Conservation (phyloP, 1,284 basidiomycete species). For the Cryptococcus deneoformans region DNA sequence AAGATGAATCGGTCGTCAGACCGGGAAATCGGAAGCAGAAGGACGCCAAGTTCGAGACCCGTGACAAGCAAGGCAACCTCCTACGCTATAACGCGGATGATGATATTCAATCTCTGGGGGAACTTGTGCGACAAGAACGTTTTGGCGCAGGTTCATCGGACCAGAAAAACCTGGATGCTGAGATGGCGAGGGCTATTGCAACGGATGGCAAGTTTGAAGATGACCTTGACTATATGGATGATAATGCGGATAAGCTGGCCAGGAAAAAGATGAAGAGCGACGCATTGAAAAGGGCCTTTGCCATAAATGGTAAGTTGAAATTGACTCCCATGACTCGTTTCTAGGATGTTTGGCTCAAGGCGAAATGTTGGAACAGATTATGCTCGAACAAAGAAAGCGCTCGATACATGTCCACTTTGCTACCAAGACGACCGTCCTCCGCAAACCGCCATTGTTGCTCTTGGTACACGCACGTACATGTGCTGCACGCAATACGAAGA, state of each 20-base stretch:
- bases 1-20: slow-evolving; percentile 21
- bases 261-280: slow-evolving; percentile 93
- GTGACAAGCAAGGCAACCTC: slow-evolving; percentile 85
- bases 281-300: slow-evolving; percentile 94
- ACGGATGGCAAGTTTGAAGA: slow-evolving; percentile 83
- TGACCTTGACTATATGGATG: slow-evolving; percentile 91
- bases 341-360: background rate
- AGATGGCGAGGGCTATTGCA: slow-evolving; percentile 84
- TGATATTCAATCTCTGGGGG: slow-evolving; percentile 77
- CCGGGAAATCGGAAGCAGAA: slow-evolving; percentile 70
- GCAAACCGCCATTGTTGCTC: slow-evolving; percentile 78
- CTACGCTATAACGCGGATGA: slow-evolving; percentile 83
- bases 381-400: slow-evolving; percentile 81
- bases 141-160: slow-evolving; percentile 84
- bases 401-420: slow-evolving; percentile 83
- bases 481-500: slow-evolving; percentile 84
- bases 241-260: slow-evolving; percentile 89
- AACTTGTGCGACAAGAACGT: slow-evolving; percentile 88
- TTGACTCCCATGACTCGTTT: slow-evolving; percentile 5
- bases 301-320: slow-evolving; percentile 72
- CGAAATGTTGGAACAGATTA: slow-evolving; percentile 62
- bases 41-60: slow-evolving; percentile 77
- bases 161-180: slow-evolving; percentile 86
- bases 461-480: slow-evolving; percentile 86
- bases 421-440: slow-evolving; percentile 85